These are phyloP conservation scores for Plasmodium falciparum DNA, from an alignment of 169 alveolate genomes.

Conservation along the genomic window DNA sequence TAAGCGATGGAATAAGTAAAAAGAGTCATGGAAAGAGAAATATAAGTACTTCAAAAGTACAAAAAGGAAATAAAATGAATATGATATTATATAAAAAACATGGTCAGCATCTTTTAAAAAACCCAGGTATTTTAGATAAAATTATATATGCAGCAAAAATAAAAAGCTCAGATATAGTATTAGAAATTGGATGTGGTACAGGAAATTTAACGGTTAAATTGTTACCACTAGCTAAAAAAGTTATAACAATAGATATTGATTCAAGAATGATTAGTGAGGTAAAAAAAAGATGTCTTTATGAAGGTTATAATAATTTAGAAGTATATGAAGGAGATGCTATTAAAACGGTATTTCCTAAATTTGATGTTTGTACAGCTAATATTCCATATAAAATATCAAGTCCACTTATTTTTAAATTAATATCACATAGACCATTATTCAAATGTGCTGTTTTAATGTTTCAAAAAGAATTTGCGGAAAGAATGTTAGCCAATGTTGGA, in stretches of 20 bases:
- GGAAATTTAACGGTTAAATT: constrained; percentile 98
- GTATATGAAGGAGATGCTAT: constrained; percentile 96
- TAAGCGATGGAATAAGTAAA: constrained; percentile 44
- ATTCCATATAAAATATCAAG: constrained; percentile 99
- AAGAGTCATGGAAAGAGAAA: constrained; percentile 12
- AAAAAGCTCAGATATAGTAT: constrained; percentile 96
- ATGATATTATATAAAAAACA: constrained; percentile 92
- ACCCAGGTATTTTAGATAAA: constrained; percentile 97
- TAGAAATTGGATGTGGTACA: constrained; percentile 99
- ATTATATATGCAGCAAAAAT: constrained; percentile 97
- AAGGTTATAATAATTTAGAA: constrained; percentile 90
- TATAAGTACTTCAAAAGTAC: constrained; percentile 56
- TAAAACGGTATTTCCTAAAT: constrained; percentile 94
- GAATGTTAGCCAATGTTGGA: constrained; percentile 96
- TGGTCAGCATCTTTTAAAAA: constrained; percentile 99
- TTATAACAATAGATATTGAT: constrained; percentile 98
- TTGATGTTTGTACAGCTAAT: constrained; percentile 99
- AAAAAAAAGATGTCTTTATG: constrained; percentile 92
- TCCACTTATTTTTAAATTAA: constrained; percentile 97
- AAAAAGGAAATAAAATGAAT: constrained; percentile 76
- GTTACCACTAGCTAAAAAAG: constrained; percentile 96
- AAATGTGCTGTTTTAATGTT: constrained; percentile 99
- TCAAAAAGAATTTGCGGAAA: constrained; percentile 99
- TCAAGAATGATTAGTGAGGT: constrained; percentile 99
- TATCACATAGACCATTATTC: constrained; percentile 96